Evolutionary conservation across 192 early-diverging fungal species (phyloP), one percentile per base, ranked within the genome.

Genomic region (Entomortierella parvispora): DNA sequence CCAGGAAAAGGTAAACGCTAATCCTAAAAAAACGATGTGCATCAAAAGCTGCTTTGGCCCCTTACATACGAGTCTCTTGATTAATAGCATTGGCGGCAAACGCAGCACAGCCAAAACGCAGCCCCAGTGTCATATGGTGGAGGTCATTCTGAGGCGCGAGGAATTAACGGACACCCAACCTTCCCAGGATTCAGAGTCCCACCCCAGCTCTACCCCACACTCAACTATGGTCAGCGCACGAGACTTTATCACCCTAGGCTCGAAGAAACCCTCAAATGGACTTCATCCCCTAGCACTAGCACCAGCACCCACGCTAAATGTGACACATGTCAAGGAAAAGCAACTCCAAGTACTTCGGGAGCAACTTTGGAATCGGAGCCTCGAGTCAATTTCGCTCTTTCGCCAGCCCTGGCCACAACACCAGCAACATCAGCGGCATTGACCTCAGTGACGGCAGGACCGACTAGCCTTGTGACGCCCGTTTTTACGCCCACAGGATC

Each of bases 191-290:
- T 40, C 37, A 40, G 37, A 12, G 37, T 40, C 4, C 68, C 40
- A 9, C 69, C 69, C 15, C 69, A 71, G 17, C 43, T 71, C 23
- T 71, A 71, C 17, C 69, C 69, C 15, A 71, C 44, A 7, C 69
- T 71, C 3, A 50, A 71, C 22, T 61, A 56, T 25, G 53, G 58
- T 6, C 25, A 26, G 1, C 45, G 47, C 29, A 58, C 44, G 28
- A 72, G 58, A 33, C 56, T 65, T 7, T 64, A 72, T 37, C 45
- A 68, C 31, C 45, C 65, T 8, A 77, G 44, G 32, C 40, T 77
- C 33, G 74, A 77, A 29, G 74, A 77, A n/a, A 59, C 51, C 8
- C 45, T 68, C 25, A 43, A 48, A 14, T 77, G 74, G 74, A 59
- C 61, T 6, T 58, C 65, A 0, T 64, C 66, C 0, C 11, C 51